Conservation (phyloP, 202 grass and related monocot genomes). For the Panicum hallii region DNA sequence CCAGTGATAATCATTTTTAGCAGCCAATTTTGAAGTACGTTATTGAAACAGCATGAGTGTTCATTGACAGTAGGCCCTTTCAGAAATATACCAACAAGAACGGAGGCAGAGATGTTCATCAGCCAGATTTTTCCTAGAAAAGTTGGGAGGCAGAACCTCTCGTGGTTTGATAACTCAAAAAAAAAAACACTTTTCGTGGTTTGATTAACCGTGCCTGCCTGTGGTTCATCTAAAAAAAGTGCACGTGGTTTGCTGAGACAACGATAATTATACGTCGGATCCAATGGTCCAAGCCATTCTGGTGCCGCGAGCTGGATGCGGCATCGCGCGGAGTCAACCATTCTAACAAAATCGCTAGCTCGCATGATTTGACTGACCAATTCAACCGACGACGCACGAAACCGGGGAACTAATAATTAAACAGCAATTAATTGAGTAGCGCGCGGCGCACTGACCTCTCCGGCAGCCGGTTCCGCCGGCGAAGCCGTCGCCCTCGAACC, state of each 20-base stretch:
- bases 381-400: constrained; percentile 23
- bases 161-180: background rate
- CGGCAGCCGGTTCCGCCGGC: constrained; percentile 52
- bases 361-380: constrained; percentile 47
- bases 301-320: constrained; percentile 7
- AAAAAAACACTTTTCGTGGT: constrained; percentile 3
- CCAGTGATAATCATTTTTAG: background rate
- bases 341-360: constrained; percentile 27
- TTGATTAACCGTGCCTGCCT: constrained; percentile 15
- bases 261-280: background rate
- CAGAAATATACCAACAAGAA: background rate
- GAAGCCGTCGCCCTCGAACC: constrained; percentile 71
- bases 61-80: background rate
- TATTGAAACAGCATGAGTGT: background rate
- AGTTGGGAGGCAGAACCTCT: constrained; percentile 32
- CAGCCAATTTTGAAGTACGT: background rate
- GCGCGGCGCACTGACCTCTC: constrained; percentile 52
- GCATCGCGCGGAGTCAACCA: constrained; percentile 39
- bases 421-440: background rate
- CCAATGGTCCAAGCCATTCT: constrained; percentile 21
- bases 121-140: background rate
- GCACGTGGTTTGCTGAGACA: background rate
- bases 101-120: background rate
- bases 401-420: background rate
- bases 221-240: constrained; percentile 4